Base-by-base conservation (phyloP, 1,139 yeast genomes). In the Pneumocystis carinii region DNA sequence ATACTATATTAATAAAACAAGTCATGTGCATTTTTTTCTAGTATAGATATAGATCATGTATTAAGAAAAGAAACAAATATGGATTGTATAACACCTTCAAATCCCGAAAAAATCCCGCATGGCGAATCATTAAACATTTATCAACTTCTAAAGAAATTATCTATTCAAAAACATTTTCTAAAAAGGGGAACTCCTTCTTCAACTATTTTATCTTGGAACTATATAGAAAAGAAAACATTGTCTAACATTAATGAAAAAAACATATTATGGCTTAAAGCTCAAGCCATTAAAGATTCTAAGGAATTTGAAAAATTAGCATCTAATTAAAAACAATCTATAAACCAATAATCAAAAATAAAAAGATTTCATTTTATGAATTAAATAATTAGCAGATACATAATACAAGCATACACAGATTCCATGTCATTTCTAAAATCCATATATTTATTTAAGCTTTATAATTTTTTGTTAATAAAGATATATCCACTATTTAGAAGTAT, bases 1-100 rank as follows among this genome's bases (percentile, higher is more conserved):
- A 35, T 59, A 4, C n/a, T 37, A 19, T 59, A 15, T 24, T 48
- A 24, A 48, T 24, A 29, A 53, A 59, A 5, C 6, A 36, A 59
- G 55, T 48, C 60, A 12, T 65, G 63, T 36, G 98, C 98, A 0
- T 94, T 92, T 72, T 94, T 94, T 73, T 88, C 96, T 0, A 90
- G 90, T 63, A 90, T 94, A 60, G 99, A 94, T 72, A 81, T 94
- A 64, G 99, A 94, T 72, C 82, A 79, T 67, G 87, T 92, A 1
- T 76, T 94, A 68, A 78, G 99, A 66, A 92, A 92, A 71, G 98
- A 94, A 69, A 97, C 90, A 7, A 82, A 83, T 66, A 76, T 89
- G 77, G 90, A 86, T 66, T 92, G 98, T 74, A 78, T 89, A 1
- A 94, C 98, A 0, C 96, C 97, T 0, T 88, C 97, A 0, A 86